Evolutionary conservation across 2,329 filamentous ascomycete genomes (phyloP), one percentile per base, ranked within the genome.

Genomic region (Arthrobotrys musiformis): DNA sequence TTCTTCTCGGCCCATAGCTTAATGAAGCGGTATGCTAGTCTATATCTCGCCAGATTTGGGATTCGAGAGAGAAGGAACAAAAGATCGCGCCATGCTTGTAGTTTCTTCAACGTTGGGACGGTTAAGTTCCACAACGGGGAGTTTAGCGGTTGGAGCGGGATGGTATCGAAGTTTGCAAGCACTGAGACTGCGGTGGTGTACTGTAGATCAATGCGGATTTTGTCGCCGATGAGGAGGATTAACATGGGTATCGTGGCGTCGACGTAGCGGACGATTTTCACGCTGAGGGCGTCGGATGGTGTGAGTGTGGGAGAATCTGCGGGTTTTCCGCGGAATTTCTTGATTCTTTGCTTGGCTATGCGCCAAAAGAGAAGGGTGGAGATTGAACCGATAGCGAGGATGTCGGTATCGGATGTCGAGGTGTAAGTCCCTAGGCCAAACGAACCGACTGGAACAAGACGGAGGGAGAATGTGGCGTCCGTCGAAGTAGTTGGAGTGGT

Each of bases 401-500:
- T 89, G 82, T 92, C 89, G 5, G 92, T 85, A 79, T 91, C 89
- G 0, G 89, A 91, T 0, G 85, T 81, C 1, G 84, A 80, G 0
- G 87, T 88, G 88, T 89, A 91, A 2, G 90, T 87, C 8, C 87
- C 87, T 2, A 92, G 83, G 2, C 87, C 88, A 80, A 89, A 91
- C 0, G 90, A 91, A 0, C 90, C 90, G n/a, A 91, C 88, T 0
- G 89, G 86, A 4, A 88, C 85, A 6, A 91, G 80, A 0, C 89
- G 83, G 40, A 90, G 83, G 0, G 85, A 81, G 13, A 83, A 81
- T 1, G 81, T 80, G 6, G 82, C 80, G 19, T 82, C 78, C 44
- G 62, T 44, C 17, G 74, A 26, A n/a, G 33, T 26, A 26, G 19
- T 44, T 30, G 80, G 79, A 2, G 44, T 37, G 33, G 80, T 70